Evolutionary conservation across 2,329 filamentous ascomycete genomes (phyloP).

Genomic region (Lachnellula suecica): DNA sequence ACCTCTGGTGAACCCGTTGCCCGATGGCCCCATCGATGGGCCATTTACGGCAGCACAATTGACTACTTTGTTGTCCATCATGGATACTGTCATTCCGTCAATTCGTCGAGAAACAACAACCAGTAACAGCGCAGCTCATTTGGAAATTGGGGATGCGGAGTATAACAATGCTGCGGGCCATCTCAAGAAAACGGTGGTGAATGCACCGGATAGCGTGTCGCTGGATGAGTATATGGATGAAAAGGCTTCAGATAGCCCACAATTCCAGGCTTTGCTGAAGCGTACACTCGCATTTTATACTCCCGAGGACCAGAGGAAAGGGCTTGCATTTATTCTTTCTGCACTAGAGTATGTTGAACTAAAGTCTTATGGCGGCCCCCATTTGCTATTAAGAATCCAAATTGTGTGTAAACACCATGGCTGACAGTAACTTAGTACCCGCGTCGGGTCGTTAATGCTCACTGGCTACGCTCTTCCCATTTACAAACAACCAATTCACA

Average conservation of each 20-base stretch:
- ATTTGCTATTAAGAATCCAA: constrained; percentile 11
- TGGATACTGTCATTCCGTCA: constrained; percentile 61
- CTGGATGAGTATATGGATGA: constrained; percentile 54
- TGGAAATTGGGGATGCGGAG: constrained; percentile 48
- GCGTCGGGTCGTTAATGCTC: constrained; percentile 60
- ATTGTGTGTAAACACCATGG: not conserved
- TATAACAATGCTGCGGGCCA: constrained; percentile 46
- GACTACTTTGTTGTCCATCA: constrained; percentile 51
- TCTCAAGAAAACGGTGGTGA: constrained; percentile 36
- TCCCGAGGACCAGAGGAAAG: constrained; percentile 29
- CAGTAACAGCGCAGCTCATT: constrained; percentile 31
- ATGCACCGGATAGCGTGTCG: constrained; percentile 40
- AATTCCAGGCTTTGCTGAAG: constrained; percentile 50
- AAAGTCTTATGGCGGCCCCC: not conserved
- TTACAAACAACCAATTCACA: constrained; percentile 56
- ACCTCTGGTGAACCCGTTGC: constrained; percentile 24
- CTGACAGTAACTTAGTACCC: constrained; percentile 46
- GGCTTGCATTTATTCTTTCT: constrained; percentile 25
- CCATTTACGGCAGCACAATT: constrained; percentile 52
- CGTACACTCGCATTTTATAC: constrained; percentile 38
- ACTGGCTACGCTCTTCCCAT: constrained; percentile 67
- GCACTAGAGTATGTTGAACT: constrained; percentile 27
- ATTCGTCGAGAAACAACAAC: constrained; percentile 41
- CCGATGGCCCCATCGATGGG: constrained; percentile 27
- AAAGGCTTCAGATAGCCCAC: constrained; percentile 49